Percentiles rank a stretch among this genome's conserved stretches.
These are phyloP conservation scores for Elsinoe arachidis DNA, from an alignment of 2,329 filamentous ascomycete genomes.

Conservation along the genomic window DNA sequence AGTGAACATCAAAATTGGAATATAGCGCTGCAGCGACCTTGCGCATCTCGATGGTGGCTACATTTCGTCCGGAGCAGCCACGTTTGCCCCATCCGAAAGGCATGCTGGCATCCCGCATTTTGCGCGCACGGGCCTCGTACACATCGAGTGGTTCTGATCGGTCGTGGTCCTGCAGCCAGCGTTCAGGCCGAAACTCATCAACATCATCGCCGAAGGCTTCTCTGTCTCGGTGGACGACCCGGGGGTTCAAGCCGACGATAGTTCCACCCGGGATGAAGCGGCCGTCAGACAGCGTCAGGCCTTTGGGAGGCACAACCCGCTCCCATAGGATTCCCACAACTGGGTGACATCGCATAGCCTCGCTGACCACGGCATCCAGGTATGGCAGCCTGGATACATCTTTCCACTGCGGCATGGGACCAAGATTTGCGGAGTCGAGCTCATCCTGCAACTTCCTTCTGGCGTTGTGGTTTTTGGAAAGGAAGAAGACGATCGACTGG, in stretches of 20 bases:
- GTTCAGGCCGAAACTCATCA: conserved; percentile 57
- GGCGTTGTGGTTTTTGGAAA: conserved; percentile 19
- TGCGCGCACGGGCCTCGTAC: neutral
- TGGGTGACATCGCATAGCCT: conserved; percentile 44
- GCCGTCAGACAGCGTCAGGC: conserved; percentile 6
- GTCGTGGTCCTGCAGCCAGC: conserved; percentile 45
- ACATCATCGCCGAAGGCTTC: conserved; percentile 61
- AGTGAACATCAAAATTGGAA: neutral
- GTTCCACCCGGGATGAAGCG: conserved; percentile 19
- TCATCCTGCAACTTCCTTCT: conserved; percentile 15
- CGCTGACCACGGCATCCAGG: conserved; percentile 36
- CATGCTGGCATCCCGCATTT: conserved; percentile 2
- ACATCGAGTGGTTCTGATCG: neutral
- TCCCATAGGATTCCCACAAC: conserved; percentile 41
- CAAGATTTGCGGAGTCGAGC: conserved; percentile 1
- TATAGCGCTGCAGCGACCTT: neutral
- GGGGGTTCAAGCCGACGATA: conserved; percentile 12
- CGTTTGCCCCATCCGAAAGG: neutral
- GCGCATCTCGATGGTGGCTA: neutral
- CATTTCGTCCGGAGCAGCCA: neutral
- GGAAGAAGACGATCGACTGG: conserved; percentile 23
- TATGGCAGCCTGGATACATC: conserved; percentile 12
- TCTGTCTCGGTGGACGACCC: conserved; percentile 58
- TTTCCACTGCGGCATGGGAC: neutral
- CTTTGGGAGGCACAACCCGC: conserved; percentile 38